These are phyloP conservation scores for Mycena amicta DNA, from an alignment of 768 basidiomycete genomes.

Conservation along the genomic window DNA sequence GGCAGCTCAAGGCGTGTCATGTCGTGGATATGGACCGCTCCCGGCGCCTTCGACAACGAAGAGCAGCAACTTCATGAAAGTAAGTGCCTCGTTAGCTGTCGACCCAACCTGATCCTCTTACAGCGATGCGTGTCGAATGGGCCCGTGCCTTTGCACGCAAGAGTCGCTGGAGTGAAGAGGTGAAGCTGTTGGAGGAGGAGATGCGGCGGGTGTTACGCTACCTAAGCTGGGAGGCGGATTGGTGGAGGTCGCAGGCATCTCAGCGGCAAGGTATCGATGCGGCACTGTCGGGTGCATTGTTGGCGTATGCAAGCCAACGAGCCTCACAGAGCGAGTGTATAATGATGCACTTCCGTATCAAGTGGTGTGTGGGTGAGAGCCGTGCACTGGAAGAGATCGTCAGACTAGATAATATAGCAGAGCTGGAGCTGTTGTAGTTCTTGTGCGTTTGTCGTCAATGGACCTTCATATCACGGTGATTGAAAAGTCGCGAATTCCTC, in stretches of 20 bases:
- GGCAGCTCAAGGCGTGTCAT: neutral
- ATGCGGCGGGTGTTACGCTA: constrained; percentile 8
- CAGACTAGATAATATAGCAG: neutral
- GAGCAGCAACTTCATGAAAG: constrained; percentile 3
- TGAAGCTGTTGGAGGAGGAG: constrained; percentile 16
- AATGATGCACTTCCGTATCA: neutral
- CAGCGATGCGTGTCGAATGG: constrained; percentile 22
- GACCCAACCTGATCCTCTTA: neutral
- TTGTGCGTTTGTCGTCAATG: neutral
- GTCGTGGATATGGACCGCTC: constrained; percentile 16
- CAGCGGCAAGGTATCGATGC: neutral
- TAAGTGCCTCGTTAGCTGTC: neutral
- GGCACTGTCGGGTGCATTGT: neutral
- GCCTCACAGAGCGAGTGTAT: neutral
- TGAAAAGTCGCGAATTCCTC: neutral
- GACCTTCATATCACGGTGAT: neutral
- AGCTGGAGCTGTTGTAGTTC: neutral
- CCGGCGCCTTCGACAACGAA: constrained; percentile 4
- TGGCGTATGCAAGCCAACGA: neutral
- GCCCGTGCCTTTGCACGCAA: constrained; percentile 9
- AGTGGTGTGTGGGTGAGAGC: neutral
- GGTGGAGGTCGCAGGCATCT: constrained; percentile 1
- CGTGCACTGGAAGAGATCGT: neutral
- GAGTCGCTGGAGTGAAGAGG: constrained; percentile 9
- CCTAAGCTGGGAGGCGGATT: constrained; percentile 3